Base-by-base conservation (phyloP, 208 protist species). In the Trypanosoma melophagium region DNA sequence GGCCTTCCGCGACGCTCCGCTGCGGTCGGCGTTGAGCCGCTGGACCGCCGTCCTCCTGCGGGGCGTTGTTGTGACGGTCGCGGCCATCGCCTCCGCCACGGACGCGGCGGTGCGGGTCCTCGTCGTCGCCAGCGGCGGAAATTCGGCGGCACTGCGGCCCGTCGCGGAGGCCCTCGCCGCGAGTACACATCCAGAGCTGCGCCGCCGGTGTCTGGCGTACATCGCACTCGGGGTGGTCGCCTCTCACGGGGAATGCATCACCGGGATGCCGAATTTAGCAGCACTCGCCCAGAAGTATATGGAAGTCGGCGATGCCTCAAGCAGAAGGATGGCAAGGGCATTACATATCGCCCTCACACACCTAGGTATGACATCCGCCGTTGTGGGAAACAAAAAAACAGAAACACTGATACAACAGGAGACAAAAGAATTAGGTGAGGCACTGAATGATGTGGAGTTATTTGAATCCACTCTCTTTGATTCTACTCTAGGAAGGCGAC, bases 41-140 rank as follows among this genome's bases (percentile, higher is more conserved):
- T 94, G 88, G 87, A 78, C 74, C 47, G 22, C 67, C 8, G 68
- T 79, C 9, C 74, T 96, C 41, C 54, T 83, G 44, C 79, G 81
- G 38, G 80, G 88, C 22, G 78, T 87, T 17, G 89, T 83, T 60
- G 91, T 96, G n/a, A 96, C 91, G 1, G 83, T 96, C 2, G 59
- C 83, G 7, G 83, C 88, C 47, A 96, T 96, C 38, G 80, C 87
- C 3, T 71, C 60, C 7, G 77, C 91, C 5, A 87, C 87, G 13
- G 88, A 96, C 49, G 19, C 40, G 19, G 81, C 88, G 21, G 52
- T 93, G 44, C 81, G 91, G 7, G 74, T 76, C 1, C 28, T 96
- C 17, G 71, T 84, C 58, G 59, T 87, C 24, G 70, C 71, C n/a
- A 92, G 82, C 60, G 73, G 74, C 57, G 87, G 84, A 16, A 69